Evolutionary conservation across 768 basidiomycete genomes (phyloP), one percentile per base, ranked within the genome.

Genomic region (Boletus huronensis): DNA sequence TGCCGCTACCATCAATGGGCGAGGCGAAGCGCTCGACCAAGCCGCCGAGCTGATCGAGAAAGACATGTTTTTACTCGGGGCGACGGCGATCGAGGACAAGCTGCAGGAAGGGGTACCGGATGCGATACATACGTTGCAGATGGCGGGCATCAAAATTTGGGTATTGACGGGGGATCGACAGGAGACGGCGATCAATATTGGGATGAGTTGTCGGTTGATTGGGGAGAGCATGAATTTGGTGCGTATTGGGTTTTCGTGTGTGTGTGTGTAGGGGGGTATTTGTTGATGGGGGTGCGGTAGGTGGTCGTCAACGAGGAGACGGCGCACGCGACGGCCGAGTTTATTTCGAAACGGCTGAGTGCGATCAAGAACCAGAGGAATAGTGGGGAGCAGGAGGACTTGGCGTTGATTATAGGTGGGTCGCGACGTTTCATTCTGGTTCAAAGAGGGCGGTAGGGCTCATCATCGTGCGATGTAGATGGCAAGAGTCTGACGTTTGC

Each of bases 141-240:
- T 91, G 82, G 97, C 97, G 35, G 97, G 97, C 3, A 97, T 99
- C 73, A 99, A 98, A 87, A 86, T 99, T 17, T 99, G 97, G 97
- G 95, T 99, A 8, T 75, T 99, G 48, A 99, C 97, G 2, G 97
- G 97, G 1, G 97, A 99, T 70, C 78, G 97, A 60, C 97, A 99
- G 74, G 97, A 99, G 72, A 99, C 97, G 1, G 97, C 97, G 16
- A 98, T 99, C 72, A 99, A 99, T 65, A 98, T 99, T 59, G 97
- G 97, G 49, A 87, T 98, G 81, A 96, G 94, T 2, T 98, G 97
- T 75, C 82, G 93, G 58, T 72, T 99, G 64, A 98, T 99, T 48
- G 93, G 93, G 6, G 97, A 99, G 73, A 94, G 92, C 9, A 99
- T 98, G 97, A 98, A 98, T 68, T 63, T 99, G 77, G 96, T 48